Conservation (phyloP, 2,329 filamentous ascomycete genomes). For the Fusarium compactum region DNA sequence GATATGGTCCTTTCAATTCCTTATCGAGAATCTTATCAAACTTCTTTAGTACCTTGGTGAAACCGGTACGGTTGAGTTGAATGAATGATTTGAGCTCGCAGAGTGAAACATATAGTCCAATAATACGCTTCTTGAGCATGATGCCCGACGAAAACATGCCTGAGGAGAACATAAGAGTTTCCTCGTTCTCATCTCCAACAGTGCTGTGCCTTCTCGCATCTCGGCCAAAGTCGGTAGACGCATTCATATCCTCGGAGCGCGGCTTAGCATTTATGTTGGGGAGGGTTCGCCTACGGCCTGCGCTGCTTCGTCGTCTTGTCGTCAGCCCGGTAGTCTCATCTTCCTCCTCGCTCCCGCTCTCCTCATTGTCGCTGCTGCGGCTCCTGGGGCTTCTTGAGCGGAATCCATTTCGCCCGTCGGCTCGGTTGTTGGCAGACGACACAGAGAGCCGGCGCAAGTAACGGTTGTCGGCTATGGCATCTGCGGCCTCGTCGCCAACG, state of each 20-base stretch:
- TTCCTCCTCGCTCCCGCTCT: conserved; percentile 74
- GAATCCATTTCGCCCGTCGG: conserved; percentile 32
- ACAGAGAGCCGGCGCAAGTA: conserved; percentile 52
- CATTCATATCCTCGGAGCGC: conserved; percentile 66
- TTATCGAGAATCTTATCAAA: conserved; percentile 96
- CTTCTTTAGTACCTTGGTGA: conserved; percentile 96
- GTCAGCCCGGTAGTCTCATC: conserved; percentile 69
- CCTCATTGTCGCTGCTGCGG: conserved; percentile 66
- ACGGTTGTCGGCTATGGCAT: conserved; percentile 60
- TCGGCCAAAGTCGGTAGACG: conserved; percentile 69
- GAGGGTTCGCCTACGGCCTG: conserved; percentile 55
- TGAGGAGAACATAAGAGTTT: conserved; percentile 74
- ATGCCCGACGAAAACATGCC: conserved; percentile 75
- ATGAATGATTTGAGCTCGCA: conserved; percentile 97
- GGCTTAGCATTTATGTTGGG: conserved; percentile 53
- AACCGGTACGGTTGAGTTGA: conserved; percentile 96
- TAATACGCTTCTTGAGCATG: conserved; percentile 91
- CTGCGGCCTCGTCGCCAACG: conserved; percentile 73
- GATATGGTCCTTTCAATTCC: conserved; percentile 81
- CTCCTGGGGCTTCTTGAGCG: conserved; percentile 56
- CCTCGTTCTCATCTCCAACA: conserved; percentile 81
- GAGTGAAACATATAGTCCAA: conserved; percentile 88
- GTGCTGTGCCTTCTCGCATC: conserved; percentile 70
- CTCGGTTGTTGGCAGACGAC: conserved; percentile 33
- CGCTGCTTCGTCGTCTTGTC: conserved; percentile 59